Conservation (phyloP, 2,329 filamentous ascomycete species). For the Penicillium sp. region DNA sequence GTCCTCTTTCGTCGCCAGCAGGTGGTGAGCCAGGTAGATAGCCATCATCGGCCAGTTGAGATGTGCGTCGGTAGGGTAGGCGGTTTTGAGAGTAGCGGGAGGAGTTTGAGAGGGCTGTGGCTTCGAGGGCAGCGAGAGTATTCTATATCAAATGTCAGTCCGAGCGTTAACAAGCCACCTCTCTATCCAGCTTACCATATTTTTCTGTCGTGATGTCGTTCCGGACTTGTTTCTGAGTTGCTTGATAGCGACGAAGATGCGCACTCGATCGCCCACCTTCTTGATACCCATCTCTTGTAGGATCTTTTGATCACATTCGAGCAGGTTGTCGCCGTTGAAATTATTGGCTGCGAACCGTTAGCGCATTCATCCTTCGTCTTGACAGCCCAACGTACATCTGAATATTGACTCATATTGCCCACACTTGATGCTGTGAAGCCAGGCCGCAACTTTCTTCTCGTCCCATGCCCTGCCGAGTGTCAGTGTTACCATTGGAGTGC, state of each 20-base stretch:
- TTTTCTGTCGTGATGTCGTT: conserved; percentile 77
- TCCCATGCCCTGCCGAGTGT: conserved; percentile 67
- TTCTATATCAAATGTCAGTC: conserved; percentile 58
- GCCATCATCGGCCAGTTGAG: conserved; percentile 43
- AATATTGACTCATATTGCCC: conserved; percentile 92
- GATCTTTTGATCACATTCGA: conserved; percentile 96
- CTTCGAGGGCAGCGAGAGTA: conserved; percentile 79
- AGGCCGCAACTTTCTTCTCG: conserved; percentile 88
- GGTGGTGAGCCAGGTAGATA: conserved; percentile 70
- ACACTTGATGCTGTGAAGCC: conserved; percentile 87
- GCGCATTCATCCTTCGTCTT: conserved; percentile 16
- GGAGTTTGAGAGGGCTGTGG: conserved; percentile 61
- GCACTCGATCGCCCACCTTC: conserved; percentile 93
- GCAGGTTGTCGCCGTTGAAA: conserved; percentile 93
- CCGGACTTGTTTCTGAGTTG: conserved; percentile 76
- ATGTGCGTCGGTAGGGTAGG: conserved; percentile 66
- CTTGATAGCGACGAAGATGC: conserved; percentile 83
- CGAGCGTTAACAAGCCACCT: background rate
- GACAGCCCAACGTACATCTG: conserved; percentile 53
- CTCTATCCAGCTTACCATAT: conserved; percentile 66
- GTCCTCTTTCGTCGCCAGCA: conserved; percentile 46
- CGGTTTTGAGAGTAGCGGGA: conserved; percentile 63
- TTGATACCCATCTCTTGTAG: conserved; percentile 98
- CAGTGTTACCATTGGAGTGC: conserved; percentile 15
- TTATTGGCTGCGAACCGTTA: conserved; percentile 66